Base-by-base conservation (phyloP, 1,139 yeast genomes). In the Saccharomyces hybrid region DNA sequence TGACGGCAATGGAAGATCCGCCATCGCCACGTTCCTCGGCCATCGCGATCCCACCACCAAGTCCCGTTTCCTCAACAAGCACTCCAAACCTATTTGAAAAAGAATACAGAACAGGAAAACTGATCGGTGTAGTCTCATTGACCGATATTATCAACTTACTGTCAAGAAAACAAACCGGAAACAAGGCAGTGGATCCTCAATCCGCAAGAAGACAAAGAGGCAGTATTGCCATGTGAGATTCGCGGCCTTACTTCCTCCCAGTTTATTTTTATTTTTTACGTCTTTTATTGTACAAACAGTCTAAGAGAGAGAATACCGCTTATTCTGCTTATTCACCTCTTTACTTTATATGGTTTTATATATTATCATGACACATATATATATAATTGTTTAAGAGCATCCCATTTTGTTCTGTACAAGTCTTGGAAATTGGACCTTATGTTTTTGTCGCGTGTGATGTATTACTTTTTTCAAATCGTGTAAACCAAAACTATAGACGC, bases 181-280 rank as follows among this genome's bases (percentile, higher is more conserved):
- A 77, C 55, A 88, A 86, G 5, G 77, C 78, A 63, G 82, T 88
- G 26, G 96, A 90, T 65, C 96, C 97, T 4, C 81, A 76, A 48
- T 78, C 79, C 55, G 97, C 97, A 2, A 81, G 98, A 68, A 85
- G 89, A 64, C 95, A 88, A 70, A 82, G 98, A 69, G 80, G 97
- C 66, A 78, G 88, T 67, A 53, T 56, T 13, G 56, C 44, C 26
- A 38, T 38, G 44, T 38, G 26, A 20, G 23, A 16, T 16, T 16
- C 16, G 23, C 23, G 23, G 23, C 23, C 23, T 20, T 20, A 20
- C 23, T 20, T 20, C 23, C 23, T 20, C 23, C 23, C 23, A 20
- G 23, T 20, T 20, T 20, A 20, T 20, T 20, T 20, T 20, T 20
- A 20, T 20, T 20, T 20, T 20, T 16, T 16, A 16, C 16, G 16